These are phyloP conservation scores for Dryas octopetala DNA, from an alignment of 306 rosid species.

Conservation along the genomic window DNA sequence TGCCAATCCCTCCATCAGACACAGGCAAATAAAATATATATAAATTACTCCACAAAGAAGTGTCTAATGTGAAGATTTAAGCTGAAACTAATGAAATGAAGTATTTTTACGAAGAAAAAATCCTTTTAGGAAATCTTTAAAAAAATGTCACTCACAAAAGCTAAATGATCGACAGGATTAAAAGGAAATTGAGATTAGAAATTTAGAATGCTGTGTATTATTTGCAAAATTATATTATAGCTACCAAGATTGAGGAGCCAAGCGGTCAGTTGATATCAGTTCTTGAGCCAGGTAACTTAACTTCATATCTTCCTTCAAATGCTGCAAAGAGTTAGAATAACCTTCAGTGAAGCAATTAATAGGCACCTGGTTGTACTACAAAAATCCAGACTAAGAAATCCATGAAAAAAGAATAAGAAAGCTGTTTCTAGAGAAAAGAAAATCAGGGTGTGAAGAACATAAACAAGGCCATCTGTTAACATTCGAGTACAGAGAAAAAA, in stretches of 20 bases:
- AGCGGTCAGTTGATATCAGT: constrained; percentile 83
- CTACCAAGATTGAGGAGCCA: constrained; percentile 97
- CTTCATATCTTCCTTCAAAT: constrained; percentile 98
- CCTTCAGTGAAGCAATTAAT: constrained; percentile 28
- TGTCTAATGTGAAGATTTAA: too few relatives aligned
- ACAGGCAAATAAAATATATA: not conserved
- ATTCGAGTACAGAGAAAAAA: not conserved
- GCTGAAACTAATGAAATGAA: too few relatives aligned
- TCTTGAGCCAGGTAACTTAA: constrained; percentile 94
- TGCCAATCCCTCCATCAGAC: not conserved
- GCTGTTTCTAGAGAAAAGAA: not conserved
- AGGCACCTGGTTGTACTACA: constrained; percentile 5
- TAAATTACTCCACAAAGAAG: too few relatives aligned
- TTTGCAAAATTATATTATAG: constrained; percentile 19
- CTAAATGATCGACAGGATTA: not conserved
- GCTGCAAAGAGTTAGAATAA: constrained; percentile 59
- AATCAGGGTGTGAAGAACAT: not conserved
- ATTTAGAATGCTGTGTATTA: not conserved
- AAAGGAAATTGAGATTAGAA: not conserved
- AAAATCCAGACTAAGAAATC: not conserved
- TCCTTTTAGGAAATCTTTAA: too few relatives aligned
- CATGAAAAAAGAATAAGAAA: not conserved
- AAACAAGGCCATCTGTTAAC: not conserved
- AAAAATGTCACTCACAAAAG: not conserved
- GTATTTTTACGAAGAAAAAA: too few relatives aligned